phyloP scores from a whole-genome alignment of 108 stramenopile species.

The Nitzschia inconspicua region DNA sequence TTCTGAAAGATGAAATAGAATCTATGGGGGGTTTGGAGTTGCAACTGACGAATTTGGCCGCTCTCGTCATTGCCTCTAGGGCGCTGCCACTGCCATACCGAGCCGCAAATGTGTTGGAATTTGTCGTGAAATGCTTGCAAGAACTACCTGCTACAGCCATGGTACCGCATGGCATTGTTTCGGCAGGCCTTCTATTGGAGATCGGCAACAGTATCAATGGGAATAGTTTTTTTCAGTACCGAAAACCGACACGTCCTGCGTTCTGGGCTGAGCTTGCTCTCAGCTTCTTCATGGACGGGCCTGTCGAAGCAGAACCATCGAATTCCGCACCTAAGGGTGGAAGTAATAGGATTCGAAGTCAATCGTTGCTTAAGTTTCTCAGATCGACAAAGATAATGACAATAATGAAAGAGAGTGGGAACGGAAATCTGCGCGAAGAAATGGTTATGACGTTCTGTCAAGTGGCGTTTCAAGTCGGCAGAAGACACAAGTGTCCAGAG shows the following conservation, averaged over 20 bases:
- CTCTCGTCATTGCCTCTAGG: constrained; percentile 49
- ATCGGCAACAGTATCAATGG: not conserved
- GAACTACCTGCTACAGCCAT: constrained; percentile 37
- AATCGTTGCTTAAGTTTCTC: constrained; percentile 20
- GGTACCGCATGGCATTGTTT: constrained; percentile 28
- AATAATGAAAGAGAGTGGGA: constrained; percentile 13
- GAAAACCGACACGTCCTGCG: constrained; percentile 48
- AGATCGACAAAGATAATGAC: constrained; percentile 4
- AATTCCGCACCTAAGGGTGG: not conserved
- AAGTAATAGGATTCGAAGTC: not conserved
- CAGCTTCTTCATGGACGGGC: constrained; percentile 66
- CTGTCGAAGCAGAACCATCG: no score
- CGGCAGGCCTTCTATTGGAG: constrained; percentile 38
- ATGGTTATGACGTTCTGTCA: constrained; percentile 35
- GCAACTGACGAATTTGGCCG: constrained; percentile 38
- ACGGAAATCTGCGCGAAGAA: constrained; percentile 31
- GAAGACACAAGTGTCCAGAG: constrained; percentile 17
- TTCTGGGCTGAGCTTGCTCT: constrained; percentile 62
- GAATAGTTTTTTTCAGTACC: constrained; percentile 16
- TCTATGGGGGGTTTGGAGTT: constrained; percentile 9
- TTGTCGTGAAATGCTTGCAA: constrained; percentile 36
- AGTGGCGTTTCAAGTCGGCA: constrained; percentile 35
- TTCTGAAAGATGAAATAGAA: constrained; percentile 40
- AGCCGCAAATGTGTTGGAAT: constrained; percentile 23
- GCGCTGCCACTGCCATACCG: constrained; percentile 61